Evolutionary conservation across 352 stramenopile genomes (phyloP), one percentile per base, ranked within the genome.

Genomic region (Thalassiosira exigua): DNA sequence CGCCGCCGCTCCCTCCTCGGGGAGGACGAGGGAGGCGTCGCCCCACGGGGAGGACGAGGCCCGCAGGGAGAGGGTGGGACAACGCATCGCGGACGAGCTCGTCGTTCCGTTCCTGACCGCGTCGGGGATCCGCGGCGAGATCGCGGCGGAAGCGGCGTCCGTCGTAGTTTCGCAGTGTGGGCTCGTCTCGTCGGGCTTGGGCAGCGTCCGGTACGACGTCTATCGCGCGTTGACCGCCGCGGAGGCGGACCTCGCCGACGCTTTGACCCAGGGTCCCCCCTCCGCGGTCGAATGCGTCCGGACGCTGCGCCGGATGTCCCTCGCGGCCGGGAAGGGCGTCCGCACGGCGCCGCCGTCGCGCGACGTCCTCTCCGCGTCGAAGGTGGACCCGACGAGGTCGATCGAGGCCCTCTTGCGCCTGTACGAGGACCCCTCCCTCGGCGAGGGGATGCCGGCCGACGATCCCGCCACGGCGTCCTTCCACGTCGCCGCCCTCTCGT

Each of bases 201-300:
- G 82, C 36, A 91, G 65, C 67, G 42, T 79, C 26, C 75, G 80
- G 52, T 88, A 89, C 44, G 80, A 85, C 9, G 61, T 92, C 22
- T 83, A 87, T 71, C 79, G 90, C 70, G 67, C 62, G 17, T n/a
- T 89, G 4, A 53, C 67, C 27, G 67, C 68, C 30, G 46, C 87
- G 29, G 27, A 85, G 41, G 22, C 27, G 44, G 19, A 54, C 29
- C 19, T 79, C 19, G 54, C 36, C 9, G 41, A 66, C 68, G 21
- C 48, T 26, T 26, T 80, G 51, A 36, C 44, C 53, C 17, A 3
- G 22, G 17, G 9, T 32, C 50, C 58, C 3, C 36, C 33, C 5
- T 41, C 36, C 50, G 17, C 71, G 26, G 27, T 46, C 29, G 32
- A 67, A 11, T 65, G 30, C 5, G 60, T 30, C 21, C 21, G 12